phyloP scores from a whole-genome alignment of 1,139 yeast genomes.

The Tardiomyces blankii region DNA sequence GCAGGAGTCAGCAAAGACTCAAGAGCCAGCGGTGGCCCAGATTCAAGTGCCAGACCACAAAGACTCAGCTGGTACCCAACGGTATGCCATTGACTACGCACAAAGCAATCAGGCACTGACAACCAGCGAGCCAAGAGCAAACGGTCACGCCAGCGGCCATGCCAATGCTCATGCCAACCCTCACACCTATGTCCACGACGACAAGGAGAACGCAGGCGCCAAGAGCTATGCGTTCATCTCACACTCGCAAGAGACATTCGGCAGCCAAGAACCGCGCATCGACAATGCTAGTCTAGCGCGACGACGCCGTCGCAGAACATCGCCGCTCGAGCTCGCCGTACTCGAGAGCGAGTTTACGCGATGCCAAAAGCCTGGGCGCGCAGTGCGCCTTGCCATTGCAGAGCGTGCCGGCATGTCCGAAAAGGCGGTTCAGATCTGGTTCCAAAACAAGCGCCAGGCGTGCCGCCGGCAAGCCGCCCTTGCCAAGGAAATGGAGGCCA shows the following conservation, averaged over 20 bases:
- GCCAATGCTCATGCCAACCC: too few relatives aligned
- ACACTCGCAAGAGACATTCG: slow-evolving; percentile 77
- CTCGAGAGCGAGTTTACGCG: slow-evolving; percentile 66
- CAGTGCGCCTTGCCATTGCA: slow-evolving; percentile 67
- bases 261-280: slow-evolving; percentile 70
- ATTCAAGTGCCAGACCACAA: too few relatives aligned
- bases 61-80: too few relatives aligned
- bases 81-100: too few relatives aligned
- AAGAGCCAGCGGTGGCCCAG: too few relatives aligned
- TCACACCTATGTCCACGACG: too few relatives aligned
- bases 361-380: slow-evolving; percentile 75
- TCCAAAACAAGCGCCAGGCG: slow-evolving; percentile 82
- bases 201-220: background rate
- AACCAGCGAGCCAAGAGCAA: background rate
- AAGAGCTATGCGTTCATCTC: slow-evolving; percentile 73
- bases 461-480: slow-evolving; percentile 8
- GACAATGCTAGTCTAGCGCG: slow-evolving; percentile 88
- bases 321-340: slow-evolving; percentile 72
- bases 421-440: slow-evolving; percentile 96
- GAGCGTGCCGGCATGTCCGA: slow-evolving; percentile 81
- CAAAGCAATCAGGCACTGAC: too few relatives aligned
- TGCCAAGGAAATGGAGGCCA: background rate
- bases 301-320: slow-evolving; percentile 89
- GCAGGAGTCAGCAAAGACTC: too few relatives aligned
- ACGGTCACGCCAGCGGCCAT: too few relatives aligned